Percentiles rank a stretch among this genome's conserved stretches.
Evolutionary conservation across 177 flowering plant genomes (phyloP).

Genomic region (Vitis hybrid): DNA sequence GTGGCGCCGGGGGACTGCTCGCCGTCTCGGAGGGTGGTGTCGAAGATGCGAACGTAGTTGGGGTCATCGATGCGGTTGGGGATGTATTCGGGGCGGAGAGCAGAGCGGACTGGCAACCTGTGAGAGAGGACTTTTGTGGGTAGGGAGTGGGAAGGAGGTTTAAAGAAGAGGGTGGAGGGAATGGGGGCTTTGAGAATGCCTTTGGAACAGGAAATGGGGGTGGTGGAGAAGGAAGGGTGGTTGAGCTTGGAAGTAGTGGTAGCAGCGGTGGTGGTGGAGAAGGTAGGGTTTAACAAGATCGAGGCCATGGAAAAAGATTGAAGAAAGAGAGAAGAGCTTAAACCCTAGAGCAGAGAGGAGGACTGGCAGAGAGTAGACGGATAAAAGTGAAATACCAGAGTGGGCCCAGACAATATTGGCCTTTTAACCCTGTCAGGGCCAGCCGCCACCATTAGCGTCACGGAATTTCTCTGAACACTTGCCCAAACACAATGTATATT

Average conservation of each 20-base stretch:
- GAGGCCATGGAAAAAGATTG: neutral
- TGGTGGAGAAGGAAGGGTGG: neutral
- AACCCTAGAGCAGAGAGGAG: neutral
- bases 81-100: slow-evolving; percentile 62
- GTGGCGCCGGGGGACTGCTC: slow-evolving; percentile 98
- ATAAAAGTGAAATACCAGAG: no score
- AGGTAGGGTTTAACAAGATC: neutral
- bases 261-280: neutral
- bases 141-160: neutral
- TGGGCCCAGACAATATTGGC: no score
- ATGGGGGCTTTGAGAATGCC: neutral
- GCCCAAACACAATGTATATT: no score
- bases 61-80: slow-evolving; percentile 83
- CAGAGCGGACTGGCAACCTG: slow-evolving; percentile 8
- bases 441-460: no score
- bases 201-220: neutral
- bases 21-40: slow-evolving; percentile 97
- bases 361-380: no score
- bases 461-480: no score
- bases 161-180: slow-evolving; percentile 6
- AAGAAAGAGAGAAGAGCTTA: neutral
- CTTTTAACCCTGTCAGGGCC: no score
- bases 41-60: slow-evolving; percentile 80
- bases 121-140: neutral
- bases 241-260: slow-evolving; percentile 1